phyloP scores from a whole-genome alignment of 2,329 filamentous ascomycete species.

The Aspergillus spinulosporus region DNA sequence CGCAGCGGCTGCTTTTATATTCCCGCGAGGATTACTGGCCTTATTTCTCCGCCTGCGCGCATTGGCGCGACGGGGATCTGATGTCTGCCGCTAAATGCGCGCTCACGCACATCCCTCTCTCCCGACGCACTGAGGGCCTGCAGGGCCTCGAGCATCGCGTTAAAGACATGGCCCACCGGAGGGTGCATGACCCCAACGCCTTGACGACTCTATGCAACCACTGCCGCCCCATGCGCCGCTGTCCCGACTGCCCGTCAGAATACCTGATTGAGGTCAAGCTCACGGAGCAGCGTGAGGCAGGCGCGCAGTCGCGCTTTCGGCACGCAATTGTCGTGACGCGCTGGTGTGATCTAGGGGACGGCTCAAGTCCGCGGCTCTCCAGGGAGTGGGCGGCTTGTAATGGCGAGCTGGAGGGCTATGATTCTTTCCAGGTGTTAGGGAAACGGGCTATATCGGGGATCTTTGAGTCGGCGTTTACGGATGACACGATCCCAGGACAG shows the following conservation, averaged over 20 bases:
- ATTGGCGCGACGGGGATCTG: constrained; percentile 63
- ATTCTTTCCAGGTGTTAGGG: constrained; percentile 57
- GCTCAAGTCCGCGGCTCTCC: constrained; percentile 48
- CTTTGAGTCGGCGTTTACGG: constrained; percentile 59
- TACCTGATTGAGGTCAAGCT: constrained; percentile 63
- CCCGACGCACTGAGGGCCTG: constrained; percentile 42
- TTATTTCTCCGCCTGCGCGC: constrained; percentile 62
- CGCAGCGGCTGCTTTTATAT: constrained; percentile 58
- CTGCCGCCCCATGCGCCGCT: constrained; percentile 61
- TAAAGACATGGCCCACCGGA: constrained; percentile 34
- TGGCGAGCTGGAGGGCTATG: constrained; percentile 48
- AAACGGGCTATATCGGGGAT: constrained; percentile 58
- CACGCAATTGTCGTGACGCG: constrained; percentile 62
- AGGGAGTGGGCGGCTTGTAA: constrained; percentile 59
- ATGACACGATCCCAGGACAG: constrained; percentile 57
- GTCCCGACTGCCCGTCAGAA: constrained; percentile 63
- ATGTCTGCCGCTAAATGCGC: constrained; percentile 64
- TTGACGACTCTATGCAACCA: constrained; percentile 52
- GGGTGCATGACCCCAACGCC: constrained; percentile 42
- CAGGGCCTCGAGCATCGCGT: constrained; percentile 45
- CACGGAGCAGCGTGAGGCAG: constrained; percentile 54
- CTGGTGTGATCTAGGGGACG: constrained; percentile 63
- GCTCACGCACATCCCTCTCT: constrained; percentile 56
- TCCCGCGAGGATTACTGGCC: constrained; percentile 61
- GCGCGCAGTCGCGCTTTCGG: constrained; percentile 50